Base-by-base conservation (phyloP, 768 basidiomycete species). In the Strobilomyces confusus region DNA sequence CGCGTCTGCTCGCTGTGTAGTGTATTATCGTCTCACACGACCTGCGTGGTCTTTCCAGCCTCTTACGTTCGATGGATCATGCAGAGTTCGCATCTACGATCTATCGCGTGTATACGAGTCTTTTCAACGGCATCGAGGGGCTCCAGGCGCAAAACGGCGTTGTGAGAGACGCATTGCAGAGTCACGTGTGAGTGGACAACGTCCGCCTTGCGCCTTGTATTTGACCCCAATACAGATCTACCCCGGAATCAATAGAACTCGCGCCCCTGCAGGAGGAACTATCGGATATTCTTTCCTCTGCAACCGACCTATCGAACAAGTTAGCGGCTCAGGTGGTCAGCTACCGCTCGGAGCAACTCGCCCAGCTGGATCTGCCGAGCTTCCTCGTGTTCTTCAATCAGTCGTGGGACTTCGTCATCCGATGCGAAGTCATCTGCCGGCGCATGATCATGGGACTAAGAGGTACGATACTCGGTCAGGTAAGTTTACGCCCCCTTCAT, bases 391-490 rank as follows among this genome's bases (percentile, higher is more conserved):
- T 98, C 52, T 95, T 95, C 76, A 85, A 87, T 50, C 79, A 82
- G 59, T 85, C 89, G 2, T 98, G 95, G 95, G 71, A 78, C 23
- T 98, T 98, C 60, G 92, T 98, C 9, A 80, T 97, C 23, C 78
- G 77, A 58, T 92, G 90, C 63, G 95, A 99, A 67, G 81, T 85
- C 26, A 75, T 97, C 26, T 91, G 88, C 58, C 79, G 84, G 49
- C 77, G 87, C 59, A 98, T 98, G 92, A 94, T 98, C 53, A 91
- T 98, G 51, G 88, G 92, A 7, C 74, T 98, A 30, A 76, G 97
- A 53, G 95, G 94, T 5, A 88, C 83, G 2, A 80, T 93, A 47
- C 84, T 95, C 41, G 78, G 83, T 49, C 95, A 95, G 78, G 89
- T 89, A 58, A 38, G 71, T 64, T 57, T 53, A 61, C 42, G 36